Percentiles rank a stretch among this genome's conserved stretches.
phyloP scores from a whole-genome alignment of 192 early-diverging fungal genomes.

The Glomus cerebriforme region DNA sequence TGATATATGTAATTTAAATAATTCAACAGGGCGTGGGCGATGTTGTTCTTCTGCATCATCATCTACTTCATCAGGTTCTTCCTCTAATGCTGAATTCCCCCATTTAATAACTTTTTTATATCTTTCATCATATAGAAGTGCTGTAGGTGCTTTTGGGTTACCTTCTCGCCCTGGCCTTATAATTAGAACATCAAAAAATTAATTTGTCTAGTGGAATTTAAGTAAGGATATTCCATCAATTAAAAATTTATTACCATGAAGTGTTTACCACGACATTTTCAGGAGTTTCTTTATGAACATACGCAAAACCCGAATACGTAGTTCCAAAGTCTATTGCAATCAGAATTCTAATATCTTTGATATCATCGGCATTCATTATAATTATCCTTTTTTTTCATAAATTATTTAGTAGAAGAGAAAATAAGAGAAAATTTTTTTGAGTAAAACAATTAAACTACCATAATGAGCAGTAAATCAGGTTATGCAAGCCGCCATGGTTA shows the following conservation, averaged over 20 bases:
- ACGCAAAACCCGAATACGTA: slow-evolving; percentile 12
- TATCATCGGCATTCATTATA: neutral
- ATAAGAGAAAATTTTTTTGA: neutral
- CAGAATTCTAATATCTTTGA: neutral
- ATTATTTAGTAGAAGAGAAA: no score
- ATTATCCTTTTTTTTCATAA: neutral
- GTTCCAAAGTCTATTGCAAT: slow-evolving; percentile 23
- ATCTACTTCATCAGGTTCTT: neutral
- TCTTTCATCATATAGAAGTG: slow-evolving; percentile 15
- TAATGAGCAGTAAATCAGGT: no score
- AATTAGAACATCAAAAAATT: neutral
- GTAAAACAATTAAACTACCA: no score
- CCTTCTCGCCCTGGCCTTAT: slow-evolving; percentile 4
- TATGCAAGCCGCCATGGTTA: no score
- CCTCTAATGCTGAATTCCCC: slow-evolving; percentile 8
- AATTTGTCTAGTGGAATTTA: neutral
- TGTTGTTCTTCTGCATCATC: no score
- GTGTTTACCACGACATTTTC: neutral
- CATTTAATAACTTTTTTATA: neutral
- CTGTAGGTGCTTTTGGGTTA: slow-evolving; percentile 15
- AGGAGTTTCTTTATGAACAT: neutral
- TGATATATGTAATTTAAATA: no score
- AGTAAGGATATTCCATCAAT: neutral
- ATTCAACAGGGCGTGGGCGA: no score
- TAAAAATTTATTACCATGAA: neutral